These are phyloP conservation scores for Fusarium succisae DNA, from an alignment of 2,329 filamentous ascomycete species.

Conservation along the genomic window DNA sequence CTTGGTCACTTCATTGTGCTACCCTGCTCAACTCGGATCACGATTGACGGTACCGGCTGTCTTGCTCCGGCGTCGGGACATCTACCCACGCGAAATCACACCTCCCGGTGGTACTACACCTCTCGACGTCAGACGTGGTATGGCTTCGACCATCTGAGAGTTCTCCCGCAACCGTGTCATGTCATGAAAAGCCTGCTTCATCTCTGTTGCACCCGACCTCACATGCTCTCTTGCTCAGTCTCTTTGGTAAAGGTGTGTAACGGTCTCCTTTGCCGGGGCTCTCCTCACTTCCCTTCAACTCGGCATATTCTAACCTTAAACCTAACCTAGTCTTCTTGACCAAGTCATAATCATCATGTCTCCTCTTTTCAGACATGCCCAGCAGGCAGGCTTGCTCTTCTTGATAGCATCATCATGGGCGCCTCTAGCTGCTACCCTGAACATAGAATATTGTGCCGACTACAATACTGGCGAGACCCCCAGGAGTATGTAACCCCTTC, in stretches of 20 bases:
- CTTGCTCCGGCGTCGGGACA: constrained; percentile 24
- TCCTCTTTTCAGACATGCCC: constrained; percentile 31
- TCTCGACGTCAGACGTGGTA: constrained; percentile 34
- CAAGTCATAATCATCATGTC: constrained; percentile 35
- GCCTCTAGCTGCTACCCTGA: constrained; percentile 38
- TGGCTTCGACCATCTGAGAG: constrained; percentile 37
- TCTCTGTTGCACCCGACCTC: constrained; percentile 33
- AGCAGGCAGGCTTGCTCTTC: constrained; percentile 32
- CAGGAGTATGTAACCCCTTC: constrained; percentile 43
- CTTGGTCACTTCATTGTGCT: constrained; percentile 30
- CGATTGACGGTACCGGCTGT: constrained; percentile 27
- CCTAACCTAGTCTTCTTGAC: constrained; percentile 13
- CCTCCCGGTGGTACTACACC: constrained; percentile 21
- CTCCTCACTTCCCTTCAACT: background rate
- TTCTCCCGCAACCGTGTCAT: constrained; percentile 31
- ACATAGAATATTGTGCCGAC: constrained; percentile 48
- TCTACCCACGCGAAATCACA: constrained; percentile 8
- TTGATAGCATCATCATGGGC: constrained; percentile 41
- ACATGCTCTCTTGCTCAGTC: constrained; percentile 18
- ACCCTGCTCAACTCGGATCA: constrained; percentile 32
- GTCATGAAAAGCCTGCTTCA: constrained; percentile 37
- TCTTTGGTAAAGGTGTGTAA: constrained; percentile 39
- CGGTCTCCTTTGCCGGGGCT: background rate
- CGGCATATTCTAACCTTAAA: constrained; percentile 14
- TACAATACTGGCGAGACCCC: constrained; percentile 49